Evolutionary conservation across 2,329 filamentous ascomycete species (phyloP).

Genomic region (Ascochyta rabiei): DNA sequence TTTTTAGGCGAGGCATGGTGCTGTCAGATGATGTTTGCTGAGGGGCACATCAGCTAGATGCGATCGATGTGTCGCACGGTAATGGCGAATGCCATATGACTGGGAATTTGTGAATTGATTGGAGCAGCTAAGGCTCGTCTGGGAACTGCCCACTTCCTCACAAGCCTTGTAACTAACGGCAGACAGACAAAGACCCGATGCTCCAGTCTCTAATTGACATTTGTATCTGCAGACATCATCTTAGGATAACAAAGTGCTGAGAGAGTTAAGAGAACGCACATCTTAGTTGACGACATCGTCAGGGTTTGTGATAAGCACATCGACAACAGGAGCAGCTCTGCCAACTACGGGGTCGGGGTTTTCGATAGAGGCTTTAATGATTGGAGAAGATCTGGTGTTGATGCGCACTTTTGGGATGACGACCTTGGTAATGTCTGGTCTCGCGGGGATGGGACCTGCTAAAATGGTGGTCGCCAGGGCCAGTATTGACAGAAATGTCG

Average conservation of each 20-base stretch:
- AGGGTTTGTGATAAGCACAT: not conserved
- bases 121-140: not conserved
- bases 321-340: not conserved
- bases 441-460: constrained; percentile 23
- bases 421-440: constrained; percentile 4
- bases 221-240: too few relatives aligned
- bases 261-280: not conserved
- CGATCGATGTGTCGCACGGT: not conserved
- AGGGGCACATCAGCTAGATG: not conserved
- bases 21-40: constrained; percentile 10
- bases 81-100: not conserved
- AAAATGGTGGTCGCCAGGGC: constrained; percentile 7
- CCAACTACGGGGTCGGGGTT: not conserved
- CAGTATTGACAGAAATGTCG: constrained; percentile 10
- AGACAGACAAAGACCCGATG: too few relatives aligned
- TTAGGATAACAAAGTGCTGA: not conserved
- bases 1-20: constrained; percentile 6
- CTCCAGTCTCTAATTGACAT: too few relatives aligned
- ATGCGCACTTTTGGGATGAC: not conserved
- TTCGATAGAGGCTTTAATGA: not conserved
- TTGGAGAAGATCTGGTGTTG: not conserved
- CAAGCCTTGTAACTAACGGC: not conserved
- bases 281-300: not conserved
- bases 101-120: not conserved
- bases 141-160: not conserved